phyloP scores from a whole-genome alignment of 495 filamentous ascomycete genomes.

The Daldinia childiae region DNA sequence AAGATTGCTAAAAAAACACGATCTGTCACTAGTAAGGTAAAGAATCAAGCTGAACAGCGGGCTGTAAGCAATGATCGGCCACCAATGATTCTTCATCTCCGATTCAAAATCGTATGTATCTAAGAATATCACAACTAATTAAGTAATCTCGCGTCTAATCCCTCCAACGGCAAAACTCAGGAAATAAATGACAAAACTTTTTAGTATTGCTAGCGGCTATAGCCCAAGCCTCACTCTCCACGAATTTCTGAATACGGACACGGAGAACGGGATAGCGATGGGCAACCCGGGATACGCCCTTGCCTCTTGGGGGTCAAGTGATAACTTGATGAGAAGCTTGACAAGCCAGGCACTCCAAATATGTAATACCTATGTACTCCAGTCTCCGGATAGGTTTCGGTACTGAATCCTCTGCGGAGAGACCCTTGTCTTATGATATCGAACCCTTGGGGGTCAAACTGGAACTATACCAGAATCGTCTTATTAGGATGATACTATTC shows the following conservation, averaged over 20 bases:
- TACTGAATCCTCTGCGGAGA: constrained; percentile 33
- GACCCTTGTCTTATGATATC: constrained; percentile 35
- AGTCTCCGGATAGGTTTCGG: constrained; percentile 10
- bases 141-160: constrained; percentile 24
- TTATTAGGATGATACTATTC: constrained; percentile 6
- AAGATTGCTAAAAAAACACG: background rate
- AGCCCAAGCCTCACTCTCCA: constrained; percentile 34
- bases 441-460: constrained; percentile 17
- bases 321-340: constrained; percentile 19
- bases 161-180: background rate
- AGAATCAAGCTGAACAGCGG: constrained; percentile 17
- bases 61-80: constrained; percentile 31
- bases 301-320: constrained; percentile 40
- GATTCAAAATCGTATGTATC: constrained; percentile 17
- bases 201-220: constrained; percentile 20
- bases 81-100: constrained; percentile 26
- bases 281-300: constrained; percentile 25
- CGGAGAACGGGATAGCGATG: constrained; percentile 25
- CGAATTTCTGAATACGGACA: constrained; percentile 39
- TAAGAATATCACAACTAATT: constrained; percentile 33
- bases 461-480: constrained; percentile 20
- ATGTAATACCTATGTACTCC: background rate
- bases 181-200: constrained; percentile 20
- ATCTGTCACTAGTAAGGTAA: background rate
- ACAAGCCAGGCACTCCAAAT: constrained; percentile 4